Base-by-base conservation (phyloP, 306 rosid species). In the Pueraria montana region DNA sequence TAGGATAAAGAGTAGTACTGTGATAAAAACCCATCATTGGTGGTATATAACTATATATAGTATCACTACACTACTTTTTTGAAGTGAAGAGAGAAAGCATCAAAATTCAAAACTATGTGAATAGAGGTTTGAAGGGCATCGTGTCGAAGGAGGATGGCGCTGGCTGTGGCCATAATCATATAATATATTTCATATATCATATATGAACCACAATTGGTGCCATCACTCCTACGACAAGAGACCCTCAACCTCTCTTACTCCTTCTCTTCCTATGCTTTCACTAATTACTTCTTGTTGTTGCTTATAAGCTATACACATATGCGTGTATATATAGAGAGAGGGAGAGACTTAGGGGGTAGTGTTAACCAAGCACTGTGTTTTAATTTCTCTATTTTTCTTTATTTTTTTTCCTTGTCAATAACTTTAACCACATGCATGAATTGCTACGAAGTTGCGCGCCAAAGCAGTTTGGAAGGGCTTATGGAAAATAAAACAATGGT, bases 401-500 rank as follows among this genome's bases (percentile, higher is more conserved):
- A 4, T 61, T 21, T 45, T 77, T 18, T 63, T 17, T 43, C 23
- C 18, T n/a, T 2, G 17, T 21, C 14, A 56, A 46, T 61, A 8
- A 46, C 16, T 78, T 32, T 34, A 52, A 20, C n/a, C 40, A 23
- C 45, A 1, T 72, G 9, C 76, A 36, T 72, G 27, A 81, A 34
- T 73, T 81, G 18, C 80, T 73, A 49, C 56, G 84, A 81, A 81
- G 74, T 52, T 73, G 32, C 80, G n/a, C 23, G 8, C 0, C 24
- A 17, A 21, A 16, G 2, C 24, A 17, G 40, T 26, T 43, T 24
- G 70, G 20, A 26, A 1, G 14, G 9, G 24, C 32, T 73, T 64
- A 20, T 42, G 71, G 40, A 32, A 59, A n/a, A 27, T 12, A 12
- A n/a, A 78, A 58, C 7, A 72, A 56, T 40, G 26, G 56, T 21